Evolutionary conservation across 2,329 filamentous ascomycete species (phyloP), one percentile per base, ranked within the genome.

Genomic region (Penicillium freii): DNA sequence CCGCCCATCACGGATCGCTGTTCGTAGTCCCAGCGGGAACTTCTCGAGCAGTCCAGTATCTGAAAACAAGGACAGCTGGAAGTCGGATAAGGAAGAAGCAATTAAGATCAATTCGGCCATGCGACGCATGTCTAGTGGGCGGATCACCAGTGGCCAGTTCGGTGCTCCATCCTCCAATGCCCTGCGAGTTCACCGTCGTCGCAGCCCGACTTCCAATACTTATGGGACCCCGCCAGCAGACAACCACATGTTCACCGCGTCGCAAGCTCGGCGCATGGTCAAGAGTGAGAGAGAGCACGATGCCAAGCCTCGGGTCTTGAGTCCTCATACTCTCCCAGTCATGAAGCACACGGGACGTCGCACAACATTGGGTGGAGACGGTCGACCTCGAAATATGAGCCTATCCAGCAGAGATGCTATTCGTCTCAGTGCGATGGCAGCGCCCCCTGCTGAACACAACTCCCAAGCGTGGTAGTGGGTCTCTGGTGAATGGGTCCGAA

Each of bases 221-320:
- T 73, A 79, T 21, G 73, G 78, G 54, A 83, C 81, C 53, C 82
- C 84, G 15, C 82, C 84, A 1, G 81, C 77, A 51, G 82, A 85
- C 62, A 83, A 82, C 57, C 75, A 77, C 8, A 78, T 87, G 71
- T 88, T 89, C 71, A 87, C 84, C 0, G 84, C 86, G 25, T 81
- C 82, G 54, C 86, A 88, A 60, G 86, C 87, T 27, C 79, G 87
- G 43, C 80, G 87, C 15, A 88, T 89, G 84, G 83, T 86, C 39
- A 85, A 82, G 68, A 82, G 79, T 47, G 82, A 86, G 33, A 84
- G 83, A 63, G 83, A 84, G 42, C 77, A 79, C 48, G 81, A 83
- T 19, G 78, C 77, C 66, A 82, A 81, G 58, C 75, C 75, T 39
- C 83, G 80, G 56, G 84, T 89, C 15, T 74, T 89, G 49, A 86